phyloP scores from a whole-genome alignment of 257 asterid genomes.

The Nyctanthes arbortristis region DNA sequence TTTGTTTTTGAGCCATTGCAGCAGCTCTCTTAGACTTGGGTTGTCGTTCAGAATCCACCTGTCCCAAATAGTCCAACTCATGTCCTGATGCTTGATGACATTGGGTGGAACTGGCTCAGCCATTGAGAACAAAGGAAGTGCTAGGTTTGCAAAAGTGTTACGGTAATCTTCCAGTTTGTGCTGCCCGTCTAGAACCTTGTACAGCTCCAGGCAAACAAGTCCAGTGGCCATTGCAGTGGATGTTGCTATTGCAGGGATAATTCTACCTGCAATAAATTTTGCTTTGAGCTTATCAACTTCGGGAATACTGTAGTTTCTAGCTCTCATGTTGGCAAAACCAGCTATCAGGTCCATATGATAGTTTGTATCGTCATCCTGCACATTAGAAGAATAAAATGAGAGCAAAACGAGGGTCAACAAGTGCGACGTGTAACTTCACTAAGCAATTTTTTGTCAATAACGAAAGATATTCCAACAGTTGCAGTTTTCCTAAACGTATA shows the following conservation, averaged over 20 bases:
- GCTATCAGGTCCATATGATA: slow-evolving; percentile 49
- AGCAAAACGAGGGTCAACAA: neutral
- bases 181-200: slow-evolving; percentile 38
- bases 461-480: neutral
- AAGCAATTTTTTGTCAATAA: neutral
- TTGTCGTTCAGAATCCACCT: slow-evolving; percentile 41
- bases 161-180: slow-evolving; percentile 54
- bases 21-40: slow-evolving; percentile 39
- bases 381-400: slow-evolving; percentile 1
- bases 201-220: slow-evolving; percentile 47
- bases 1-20: slow-evolving; percentile 37
- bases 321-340: slow-evolving; percentile 52
- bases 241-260: slow-evolving; percentile 53
- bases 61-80: slow-evolving; percentile 56
- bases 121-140: slow-evolving; percentile 50
- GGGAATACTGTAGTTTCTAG: slow-evolving; percentile 48
- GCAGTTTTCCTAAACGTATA: neutral
- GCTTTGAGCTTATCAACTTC: slow-evolving; percentile 54
- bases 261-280: slow-evolving; percentile 48
- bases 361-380: slow-evolving; percentile 49
- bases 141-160: slow-evolving; percentile 55
- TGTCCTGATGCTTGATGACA: slow-evolving; percentile 41
- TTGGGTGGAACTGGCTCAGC: slow-evolving; percentile 60
- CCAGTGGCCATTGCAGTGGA: slow-evolving; percentile 56
- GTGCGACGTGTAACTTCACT: neutral